Percentiles rank a stretch among this genome's conserved stretches.
Evolutionary conservation across 2,329 filamentous ascomycete species (phyloP).

Genomic region (Verticillium tricorpus): DNA sequence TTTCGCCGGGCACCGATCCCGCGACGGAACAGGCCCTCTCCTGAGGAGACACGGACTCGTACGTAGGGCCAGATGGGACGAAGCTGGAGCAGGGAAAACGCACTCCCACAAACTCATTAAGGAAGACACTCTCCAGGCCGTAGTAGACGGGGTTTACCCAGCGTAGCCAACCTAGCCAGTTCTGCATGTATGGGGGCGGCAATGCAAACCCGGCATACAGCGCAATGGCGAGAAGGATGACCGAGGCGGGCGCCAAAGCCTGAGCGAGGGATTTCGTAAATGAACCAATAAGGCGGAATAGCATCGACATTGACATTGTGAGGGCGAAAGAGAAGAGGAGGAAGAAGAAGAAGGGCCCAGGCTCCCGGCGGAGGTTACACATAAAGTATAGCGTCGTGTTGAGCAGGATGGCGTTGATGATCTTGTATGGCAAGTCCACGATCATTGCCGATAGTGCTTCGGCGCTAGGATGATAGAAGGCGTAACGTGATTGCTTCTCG

Average conservation of each 20-base stretch:
- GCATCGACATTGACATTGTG: constrained; percentile 33
- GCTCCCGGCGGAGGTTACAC: constrained; percentile 35
- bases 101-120: constrained; percentile 50
- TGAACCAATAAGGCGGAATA: constrained; percentile 44
- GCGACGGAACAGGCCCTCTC: constrained; percentile 20
- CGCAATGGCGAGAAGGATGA: constrained; percentile 40
- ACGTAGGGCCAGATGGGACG: constrained; percentile 16
- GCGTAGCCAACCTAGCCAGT: constrained; percentile 66
- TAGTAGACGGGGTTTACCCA: constrained; percentile 64
- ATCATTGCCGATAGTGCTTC: constrained; percentile 17
- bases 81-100: constrained; percentile 38
- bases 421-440: constrained; percentile 28
- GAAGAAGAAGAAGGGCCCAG: constrained; percentile 3
- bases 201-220: constrained; percentile 47
- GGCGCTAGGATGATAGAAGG: constrained; percentile 5
- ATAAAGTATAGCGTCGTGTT: constrained; percentile 38
- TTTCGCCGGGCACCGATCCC: constrained; percentile 40
- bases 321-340: neutral
- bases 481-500: constrained; percentile 6
- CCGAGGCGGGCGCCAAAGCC: constrained; percentile 46
- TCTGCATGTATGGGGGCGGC: constrained; percentile 60
- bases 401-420: constrained; percentile 26
- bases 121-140: constrained; percentile 56
- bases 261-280: constrained; percentile 45
- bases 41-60: constrained; percentile 35